A percentile compares a stretch with the other conserved stretches of the same genome.
Conservation (phyloP, 1,139 yeast species). For the Yamadazyma diospyri region DNA sequence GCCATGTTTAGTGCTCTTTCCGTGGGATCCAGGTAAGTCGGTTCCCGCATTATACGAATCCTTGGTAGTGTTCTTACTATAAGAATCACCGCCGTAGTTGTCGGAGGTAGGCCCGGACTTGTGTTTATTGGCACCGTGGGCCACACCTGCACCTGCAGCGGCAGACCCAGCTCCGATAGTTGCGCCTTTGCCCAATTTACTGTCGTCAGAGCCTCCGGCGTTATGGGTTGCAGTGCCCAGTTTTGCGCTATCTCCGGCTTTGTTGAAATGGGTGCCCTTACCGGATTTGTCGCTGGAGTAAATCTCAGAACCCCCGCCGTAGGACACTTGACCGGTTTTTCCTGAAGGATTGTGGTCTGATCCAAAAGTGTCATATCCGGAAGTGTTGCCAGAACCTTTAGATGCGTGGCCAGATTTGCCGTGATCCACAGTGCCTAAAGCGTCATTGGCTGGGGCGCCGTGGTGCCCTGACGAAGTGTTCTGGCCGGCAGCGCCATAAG, state of each 20-base stretch:
- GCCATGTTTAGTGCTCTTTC: not conserved
- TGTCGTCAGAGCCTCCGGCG: slow-evolving; percentile 11
- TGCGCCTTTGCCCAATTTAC: slow-evolving; percentile 15
- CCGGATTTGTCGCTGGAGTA: slow-evolving; percentile 5
- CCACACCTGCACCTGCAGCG: slow-evolving; percentile 14
- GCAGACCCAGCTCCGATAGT: slow-evolving; percentile 14
- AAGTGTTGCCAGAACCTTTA: slow-evolving; percentile 7
- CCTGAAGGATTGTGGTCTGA: slow-evolving; percentile 9
- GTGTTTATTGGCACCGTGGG: slow-evolving; percentile 7
- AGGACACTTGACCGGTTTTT: slow-evolving; percentile 12
- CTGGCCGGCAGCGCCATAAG: too few species aligned
- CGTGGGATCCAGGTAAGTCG: not conserved
- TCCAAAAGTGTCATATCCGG: slow-evolving; percentile 12
- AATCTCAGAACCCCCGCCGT: slow-evolving; percentile 10
- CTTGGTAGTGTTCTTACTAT: too few species aligned
- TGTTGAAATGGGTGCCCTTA: slow-evolving; percentile 9
- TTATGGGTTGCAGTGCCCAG: slow-evolving; percentile 10
- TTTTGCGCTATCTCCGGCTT: slow-evolving; percentile 11
- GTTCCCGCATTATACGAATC: not conserved
- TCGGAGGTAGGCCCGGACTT: not conserved
- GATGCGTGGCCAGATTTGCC: slow-evolving; percentile 7
- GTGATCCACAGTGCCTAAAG: not conserved
- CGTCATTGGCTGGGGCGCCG: not conserved
- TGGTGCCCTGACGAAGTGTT: not conserved
- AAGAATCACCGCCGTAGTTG: slow-evolving; percentile 1